Percentiles rank a stretch among this genome's conserved stretches.
phyloP scores from a whole-genome alignment of 768 basidiomycete genomes.

The Suillus brevipes region DNA sequence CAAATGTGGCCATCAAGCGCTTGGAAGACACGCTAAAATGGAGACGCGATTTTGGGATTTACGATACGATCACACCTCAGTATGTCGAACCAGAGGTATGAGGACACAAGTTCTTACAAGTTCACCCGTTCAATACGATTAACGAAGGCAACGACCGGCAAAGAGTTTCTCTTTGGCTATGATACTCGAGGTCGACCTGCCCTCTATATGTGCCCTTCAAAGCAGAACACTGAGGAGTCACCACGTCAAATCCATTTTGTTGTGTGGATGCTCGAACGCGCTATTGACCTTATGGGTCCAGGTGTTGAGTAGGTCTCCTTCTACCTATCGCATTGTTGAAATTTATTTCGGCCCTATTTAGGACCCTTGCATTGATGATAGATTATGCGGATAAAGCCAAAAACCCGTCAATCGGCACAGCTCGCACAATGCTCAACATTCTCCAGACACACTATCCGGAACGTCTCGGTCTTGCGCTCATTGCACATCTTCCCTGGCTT shows the following conservation, averaged over 20 bases:
- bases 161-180: slow-evolving; percentile 76
- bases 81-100: slow-evolving; percentile 75
- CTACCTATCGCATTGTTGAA: no score
- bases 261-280: slow-evolving; percentile 78
- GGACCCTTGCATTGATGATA: slow-evolving; percentile 70
- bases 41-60: slow-evolving; percentile 77
- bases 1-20: slow-evolving; percentile 56
- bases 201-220: slow-evolving; percentile 65
- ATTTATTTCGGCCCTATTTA: slow-evolving; percentile 25
- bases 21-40: slow-evolving; percentile 75
- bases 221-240: slow-evolving; percentile 76
- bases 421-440: slow-evolving; percentile 53
- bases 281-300: slow-evolving; percentile 74
- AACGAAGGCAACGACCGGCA: slow-evolving; percentile 73
- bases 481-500: slow-evolving; percentile 81
- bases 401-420: slow-evolving; percentile 42
- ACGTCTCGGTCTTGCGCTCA: slow-evolving; percentile 71
- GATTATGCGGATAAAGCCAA: slow-evolving; percentile 77
- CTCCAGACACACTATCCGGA: slow-evolving; percentile 87
- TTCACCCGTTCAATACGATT: not conserved
- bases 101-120: not conserved
- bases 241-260: slow-evolving; percentile 69
- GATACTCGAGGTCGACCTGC: slow-evolving; percentile 66
- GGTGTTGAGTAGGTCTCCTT: slow-evolving; percentile 70
- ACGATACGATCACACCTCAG: slow-evolving; percentile 57